A percentile compares a stretch with the other conserved stretches of the same genome.
Conservation (phyloP, 768 basidiomycete genomes). For the Psilocybe cyanescens region DNA sequence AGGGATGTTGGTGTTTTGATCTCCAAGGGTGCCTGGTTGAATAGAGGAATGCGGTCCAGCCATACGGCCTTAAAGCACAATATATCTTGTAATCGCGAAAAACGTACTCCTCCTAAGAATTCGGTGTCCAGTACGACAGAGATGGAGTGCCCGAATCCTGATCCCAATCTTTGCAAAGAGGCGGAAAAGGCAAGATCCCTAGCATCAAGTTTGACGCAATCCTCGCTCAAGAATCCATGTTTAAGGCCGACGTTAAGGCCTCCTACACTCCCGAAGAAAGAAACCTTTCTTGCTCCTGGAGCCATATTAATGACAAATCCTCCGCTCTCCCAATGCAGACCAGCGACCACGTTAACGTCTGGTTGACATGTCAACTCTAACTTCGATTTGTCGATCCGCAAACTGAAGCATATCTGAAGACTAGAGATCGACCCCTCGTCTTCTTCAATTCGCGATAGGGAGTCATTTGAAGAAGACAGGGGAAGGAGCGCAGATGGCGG, state of each 20-base stretch:
- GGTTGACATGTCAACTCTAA: constrained; percentile 88
- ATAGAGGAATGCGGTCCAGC: constrained; percentile 84
- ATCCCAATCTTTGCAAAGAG: constrained; percentile 60
- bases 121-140: constrained; percentile 87
- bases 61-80: constrained; percentile 96
- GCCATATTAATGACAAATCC: constrained; percentile 84
- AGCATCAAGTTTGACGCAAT: constrained; percentile 79
- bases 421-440: constrained; percentile 37
- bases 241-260: constrained; percentile 82
- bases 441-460: constrained; percentile 20
- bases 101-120: constrained; percentile 75
- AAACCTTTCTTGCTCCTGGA: constrained; percentile 71
- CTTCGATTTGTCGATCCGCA: constrained; percentile 90
- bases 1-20: constrained; percentile 21
- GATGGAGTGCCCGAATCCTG: constrained; percentile 51
- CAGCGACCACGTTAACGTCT: constrained; percentile 90
- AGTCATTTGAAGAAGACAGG: constrained; percentile 11
- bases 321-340: constrained; percentile 92
- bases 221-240: constrained; percentile 85
- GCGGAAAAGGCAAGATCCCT: constrained; percentile 83
- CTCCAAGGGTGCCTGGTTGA: constrained; percentile 41
- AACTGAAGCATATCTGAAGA: constrained; percentile 80
- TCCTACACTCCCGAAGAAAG: constrained; percentile 79
- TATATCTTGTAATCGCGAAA: constrained; percentile 89
- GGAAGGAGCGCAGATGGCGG: constrained; percentile 17